Evolutionary conservation across 345 rosid species (phyloP).

Genomic region (Laguncularia racemosa): DNA sequence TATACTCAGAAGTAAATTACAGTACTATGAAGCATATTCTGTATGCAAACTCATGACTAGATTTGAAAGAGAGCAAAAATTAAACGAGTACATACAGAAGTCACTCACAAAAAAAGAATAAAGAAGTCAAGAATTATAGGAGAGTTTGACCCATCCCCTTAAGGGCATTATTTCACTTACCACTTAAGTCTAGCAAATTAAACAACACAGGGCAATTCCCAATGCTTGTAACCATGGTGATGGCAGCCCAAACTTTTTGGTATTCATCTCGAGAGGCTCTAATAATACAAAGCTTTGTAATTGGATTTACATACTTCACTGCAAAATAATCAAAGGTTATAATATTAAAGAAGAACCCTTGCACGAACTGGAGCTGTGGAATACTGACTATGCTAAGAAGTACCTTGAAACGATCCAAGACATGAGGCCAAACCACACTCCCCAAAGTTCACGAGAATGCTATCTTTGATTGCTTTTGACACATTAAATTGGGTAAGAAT

Average conservation of each 20-base stretch:
- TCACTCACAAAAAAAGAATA: no score
- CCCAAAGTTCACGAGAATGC: conserved; percentile 62
- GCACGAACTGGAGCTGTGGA: no score
- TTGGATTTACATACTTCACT: conserved; percentile 72
- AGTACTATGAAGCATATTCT: no score
- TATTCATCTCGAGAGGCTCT: conserved; percentile 69
- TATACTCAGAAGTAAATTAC: no score
- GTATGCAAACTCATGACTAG: no score
- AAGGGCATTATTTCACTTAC: conserved; percentile 22
- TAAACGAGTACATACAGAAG: no score
- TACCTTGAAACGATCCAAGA: conserved; percentile 56
- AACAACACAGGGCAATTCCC: conserved; percentile 58
- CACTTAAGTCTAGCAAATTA: conserved; percentile 64
- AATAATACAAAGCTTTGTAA: conserved; percentile 59
- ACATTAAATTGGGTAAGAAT: conserved; percentile 58
- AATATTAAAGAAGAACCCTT: no score
- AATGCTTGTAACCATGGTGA: conserved; percentile 56
- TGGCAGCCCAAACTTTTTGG: conserved; percentile 69
- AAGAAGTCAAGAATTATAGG: no score
- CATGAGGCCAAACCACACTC: conserved; percentile 74
- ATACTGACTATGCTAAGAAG: neutral
- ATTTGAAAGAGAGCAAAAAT: no score
- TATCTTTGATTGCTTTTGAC: conserved; percentile 51
- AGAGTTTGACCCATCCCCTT: neutral
- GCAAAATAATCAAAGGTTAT: conserved; percentile 6